Base-by-base conservation (phyloP, 2,329 filamentous ascomycete genomes). In the Incumbomyces lentus region DNA sequence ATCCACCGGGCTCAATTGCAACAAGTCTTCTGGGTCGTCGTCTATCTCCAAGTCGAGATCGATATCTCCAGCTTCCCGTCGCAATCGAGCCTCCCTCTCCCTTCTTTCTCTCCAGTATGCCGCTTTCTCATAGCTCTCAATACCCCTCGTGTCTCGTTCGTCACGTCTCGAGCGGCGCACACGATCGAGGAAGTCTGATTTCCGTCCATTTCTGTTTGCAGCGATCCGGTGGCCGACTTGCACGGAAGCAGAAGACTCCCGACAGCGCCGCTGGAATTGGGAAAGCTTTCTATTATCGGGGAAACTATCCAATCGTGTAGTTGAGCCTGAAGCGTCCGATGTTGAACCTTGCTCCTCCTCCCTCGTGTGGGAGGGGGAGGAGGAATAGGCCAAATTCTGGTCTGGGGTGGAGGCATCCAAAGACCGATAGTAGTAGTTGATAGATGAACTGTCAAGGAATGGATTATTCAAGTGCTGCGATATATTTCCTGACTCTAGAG, bases 71-170 rank as follows among this genome's bases (percentile, higher is more conserved):
- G 34, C 38, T 34, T 46, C 29, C 30, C 47, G 40, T 31, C 38
- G 42, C 54, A 56, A 52, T 36, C 50, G 50, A 51, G 67, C 65
- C 26, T 63, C 61, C 63, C 67, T 68, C 42, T 53, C 52, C 51
- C 58, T 60, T 57, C 62, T 59, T 55, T 62, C 65, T 45, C 57
- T 61, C 46, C 63, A 55, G 56, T 61, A 61, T 50, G 70, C 68
- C 64, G 62, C 65, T 53, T 57, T 64, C 60, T 62, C 64, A 49
- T 65, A 61, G 60, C 62, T 67, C 56, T 62, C 72, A 53, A 62
- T 66, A 52, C 60, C 65, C 52, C 57, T 58, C 50, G 66, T 62
- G 46, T 64, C 66, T 6, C 64, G 60, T 1, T 58, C 61, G 31
- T 59, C 55, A 12, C 68, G 65, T 26, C 68, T 64, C 10, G 50